Evolutionary conservation across 1,284 basidiomycete species (phyloP).

Genomic region (Neonothopanus nambi): DNA sequence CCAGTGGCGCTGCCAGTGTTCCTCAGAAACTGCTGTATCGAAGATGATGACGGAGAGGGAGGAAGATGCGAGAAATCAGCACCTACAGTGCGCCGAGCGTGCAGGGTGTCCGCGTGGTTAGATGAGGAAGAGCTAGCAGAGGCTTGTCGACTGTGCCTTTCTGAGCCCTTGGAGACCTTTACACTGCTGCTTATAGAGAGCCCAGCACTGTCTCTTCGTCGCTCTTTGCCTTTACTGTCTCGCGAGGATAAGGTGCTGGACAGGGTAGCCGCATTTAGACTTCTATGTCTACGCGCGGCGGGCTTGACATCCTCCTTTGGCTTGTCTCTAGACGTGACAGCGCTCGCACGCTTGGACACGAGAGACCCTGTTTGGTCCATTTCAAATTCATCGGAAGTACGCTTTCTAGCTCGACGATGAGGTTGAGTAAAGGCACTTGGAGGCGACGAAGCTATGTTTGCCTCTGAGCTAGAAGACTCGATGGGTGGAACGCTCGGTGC

Average conservation of each 20-base stretch:
- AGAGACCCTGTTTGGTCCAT: conserved; percentile 67
- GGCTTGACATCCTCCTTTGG: conserved; percentile 50
- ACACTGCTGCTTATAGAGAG: conserved; percentile 45
- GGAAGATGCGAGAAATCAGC: conserved; percentile 89
- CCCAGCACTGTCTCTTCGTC: conserved; percentile 62
- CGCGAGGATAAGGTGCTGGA: conserved; percentile 37
- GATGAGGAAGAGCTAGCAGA: conserved; percentile 71
- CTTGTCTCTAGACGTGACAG: conserved; percentile 38
- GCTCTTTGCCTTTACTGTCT: conserved; percentile 57
- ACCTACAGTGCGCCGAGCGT: conserved; percentile 57
- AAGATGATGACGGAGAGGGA: conserved; percentile 82
- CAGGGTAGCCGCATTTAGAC: conserved; percentile 57
- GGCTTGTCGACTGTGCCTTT: conserved; percentile 62
- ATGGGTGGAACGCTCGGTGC: conserved; percentile 11
- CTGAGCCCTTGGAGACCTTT: conserved; percentile 34
- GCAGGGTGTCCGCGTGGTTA: conserved; percentile 49
- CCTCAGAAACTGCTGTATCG: conserved; percentile 80
- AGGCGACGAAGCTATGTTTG: conserved; percentile 39
- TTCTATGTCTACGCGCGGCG: conserved; percentile 67
- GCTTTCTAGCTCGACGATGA: conserved; percentile 64
- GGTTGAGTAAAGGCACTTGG: conserved; percentile 63
- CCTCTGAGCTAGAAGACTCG: conserved; percentile 16
- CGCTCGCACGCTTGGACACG: conserved; percentile 48
- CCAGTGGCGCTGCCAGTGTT: conserved; percentile 49
- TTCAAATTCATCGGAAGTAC: conserved; percentile 81